A percentile compares a stretch with the other conserved stretches of the same genome.
phyloP scores from a whole-genome alignment of 2,329 filamentous ascomycete genomes.

The Apiospora marii region DNA sequence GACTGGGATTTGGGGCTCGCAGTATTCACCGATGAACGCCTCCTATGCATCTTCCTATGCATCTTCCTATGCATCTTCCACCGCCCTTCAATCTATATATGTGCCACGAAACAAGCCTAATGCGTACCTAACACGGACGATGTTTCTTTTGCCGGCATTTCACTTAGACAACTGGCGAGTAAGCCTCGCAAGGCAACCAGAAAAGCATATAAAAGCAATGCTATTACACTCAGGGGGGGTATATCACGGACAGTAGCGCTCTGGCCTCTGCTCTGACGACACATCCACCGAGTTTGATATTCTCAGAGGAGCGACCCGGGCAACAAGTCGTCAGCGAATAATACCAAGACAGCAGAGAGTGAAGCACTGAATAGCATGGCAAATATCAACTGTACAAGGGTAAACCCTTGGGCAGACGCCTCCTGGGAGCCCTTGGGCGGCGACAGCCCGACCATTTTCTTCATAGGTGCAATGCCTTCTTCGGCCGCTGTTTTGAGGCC shows the following conservation, averaged over 20 bases:
- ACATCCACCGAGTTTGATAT: too few species aligned
- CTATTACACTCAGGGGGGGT: not conserved
- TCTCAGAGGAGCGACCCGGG: not conserved
- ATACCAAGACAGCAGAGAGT: not conserved
- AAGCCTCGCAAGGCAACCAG: not conserved
- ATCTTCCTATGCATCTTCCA: too few species aligned
- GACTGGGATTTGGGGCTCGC: not conserved
- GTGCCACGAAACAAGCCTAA: too few species aligned
- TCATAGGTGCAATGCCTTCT: conserved; percentile 44
- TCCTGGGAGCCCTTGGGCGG: conserved; percentile 34
- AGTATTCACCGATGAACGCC: not conserved
- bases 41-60: too few species aligned
- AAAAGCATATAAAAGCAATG: not conserved
- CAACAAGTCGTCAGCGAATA: not conserved
- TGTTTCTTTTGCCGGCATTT: not conserved
- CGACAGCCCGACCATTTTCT: conserved; percentile 49
- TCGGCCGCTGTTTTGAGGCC: conserved; percentile 41
- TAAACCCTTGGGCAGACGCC: conserved; percentile 4
- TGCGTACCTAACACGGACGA: not conserved
- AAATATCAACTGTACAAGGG: conserved; percentile 17
- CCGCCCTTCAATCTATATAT: too few species aligned
- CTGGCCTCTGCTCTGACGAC: too few species aligned
- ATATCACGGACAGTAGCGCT: too few species aligned
- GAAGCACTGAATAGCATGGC: conserved; percentile 26
- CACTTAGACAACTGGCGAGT: not conserved